Conservation (phyloP, 768 basidiomycete species). For the Imleria badia region DNA sequence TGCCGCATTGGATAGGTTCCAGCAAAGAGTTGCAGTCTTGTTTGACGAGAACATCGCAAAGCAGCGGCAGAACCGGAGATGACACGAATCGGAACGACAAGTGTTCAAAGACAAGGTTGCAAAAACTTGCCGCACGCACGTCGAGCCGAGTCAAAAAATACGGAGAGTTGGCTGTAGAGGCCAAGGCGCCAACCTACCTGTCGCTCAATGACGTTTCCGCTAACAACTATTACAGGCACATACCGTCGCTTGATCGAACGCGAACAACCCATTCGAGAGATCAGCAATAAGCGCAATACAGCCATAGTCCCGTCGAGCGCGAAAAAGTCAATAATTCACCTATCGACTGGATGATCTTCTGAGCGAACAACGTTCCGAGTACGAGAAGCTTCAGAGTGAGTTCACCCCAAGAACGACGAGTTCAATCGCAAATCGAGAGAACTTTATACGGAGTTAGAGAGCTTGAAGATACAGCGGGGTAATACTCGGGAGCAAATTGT, state of each 20-base stretch:
- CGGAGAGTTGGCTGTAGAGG: constrained; percentile 71
- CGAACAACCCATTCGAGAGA: constrained; percentile 70
- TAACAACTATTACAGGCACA: constrained; percentile 58
- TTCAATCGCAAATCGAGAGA: constrained; percentile 59
- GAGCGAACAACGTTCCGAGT: constrained; percentile 58
- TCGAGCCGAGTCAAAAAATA: constrained; percentile 56
- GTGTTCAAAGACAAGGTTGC: too few relatives aligned
- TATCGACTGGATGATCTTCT: constrained; percentile 62
- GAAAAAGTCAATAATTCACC: constrained; percentile 71
- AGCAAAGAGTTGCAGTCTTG: too few relatives aligned
- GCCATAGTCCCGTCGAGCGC: constrained; percentile 64
- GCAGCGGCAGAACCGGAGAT: too few relatives aligned
- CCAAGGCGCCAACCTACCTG: constrained; percentile 48
- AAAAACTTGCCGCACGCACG: constrained; percentile 44
- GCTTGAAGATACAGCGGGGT: constrained; percentile 51
- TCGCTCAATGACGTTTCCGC: background rate
- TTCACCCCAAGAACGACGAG: constrained; percentile 56
- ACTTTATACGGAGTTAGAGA: constrained; percentile 54
- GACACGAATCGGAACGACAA: too few relatives aligned
- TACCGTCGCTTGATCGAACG: constrained; percentile 64
- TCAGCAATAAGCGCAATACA: constrained; percentile 68
- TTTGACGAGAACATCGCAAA: too few relatives aligned
- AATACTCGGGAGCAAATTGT: constrained; percentile 60
- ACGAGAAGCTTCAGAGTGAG: constrained; percentile 70
- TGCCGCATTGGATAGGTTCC: too few relatives aligned